phyloP scores from a whole-genome alignment of 164 flowering plant genomes.

The Litsea cubeba region DNA sequence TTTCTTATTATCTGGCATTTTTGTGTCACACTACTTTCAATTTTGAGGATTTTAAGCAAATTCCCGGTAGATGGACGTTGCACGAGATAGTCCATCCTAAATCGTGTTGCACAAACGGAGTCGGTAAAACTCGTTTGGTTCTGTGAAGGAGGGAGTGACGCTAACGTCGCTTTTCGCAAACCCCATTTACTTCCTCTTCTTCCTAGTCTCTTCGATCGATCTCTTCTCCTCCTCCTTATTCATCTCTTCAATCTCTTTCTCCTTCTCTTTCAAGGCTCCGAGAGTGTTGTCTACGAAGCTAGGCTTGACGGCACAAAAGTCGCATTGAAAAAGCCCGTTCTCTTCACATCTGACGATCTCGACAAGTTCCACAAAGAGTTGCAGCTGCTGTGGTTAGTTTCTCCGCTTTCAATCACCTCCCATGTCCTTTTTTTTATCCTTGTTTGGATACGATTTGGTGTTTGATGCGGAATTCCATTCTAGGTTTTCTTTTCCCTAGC shows the following conservation, averaged over 20 bases:
- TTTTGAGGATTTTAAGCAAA: too few relatives aligned
- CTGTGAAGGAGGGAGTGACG: too few relatives aligned
- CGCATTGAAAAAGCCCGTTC: conserved; percentile 75
- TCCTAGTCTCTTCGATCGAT: too few relatives aligned
- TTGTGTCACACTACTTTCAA: too few relatives aligned
- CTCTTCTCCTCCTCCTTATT: too few relatives aligned
- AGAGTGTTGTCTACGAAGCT: conserved; percentile 85
- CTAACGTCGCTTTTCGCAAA: too few relatives aligned
- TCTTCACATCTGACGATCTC: conserved; percentile 71
- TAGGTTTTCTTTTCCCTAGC: conserved; percentile 29
- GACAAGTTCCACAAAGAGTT: conserved; percentile 76
- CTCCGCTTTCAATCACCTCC: not conserved
- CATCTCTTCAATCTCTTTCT: not conserved
- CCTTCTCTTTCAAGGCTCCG: conserved; percentile 46
- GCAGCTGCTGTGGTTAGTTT: conserved; percentile 66
- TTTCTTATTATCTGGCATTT: too few relatives aligned
- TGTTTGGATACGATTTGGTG: not conserved
- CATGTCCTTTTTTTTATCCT: not conserved
- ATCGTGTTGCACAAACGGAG: too few relatives aligned
- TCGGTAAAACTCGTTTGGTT: too few relatives aligned
- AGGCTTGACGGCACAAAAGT: conserved; percentile 52
- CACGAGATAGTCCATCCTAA: too few relatives aligned
- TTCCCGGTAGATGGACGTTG: too few relatives aligned
- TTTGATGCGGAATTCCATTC: not conserved
- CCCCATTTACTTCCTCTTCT: too few relatives aligned